Evolutionary conservation across 2,329 filamentous ascomycete species (phyloP).

Genomic region (Rhynchosporium agropyri): DNA sequence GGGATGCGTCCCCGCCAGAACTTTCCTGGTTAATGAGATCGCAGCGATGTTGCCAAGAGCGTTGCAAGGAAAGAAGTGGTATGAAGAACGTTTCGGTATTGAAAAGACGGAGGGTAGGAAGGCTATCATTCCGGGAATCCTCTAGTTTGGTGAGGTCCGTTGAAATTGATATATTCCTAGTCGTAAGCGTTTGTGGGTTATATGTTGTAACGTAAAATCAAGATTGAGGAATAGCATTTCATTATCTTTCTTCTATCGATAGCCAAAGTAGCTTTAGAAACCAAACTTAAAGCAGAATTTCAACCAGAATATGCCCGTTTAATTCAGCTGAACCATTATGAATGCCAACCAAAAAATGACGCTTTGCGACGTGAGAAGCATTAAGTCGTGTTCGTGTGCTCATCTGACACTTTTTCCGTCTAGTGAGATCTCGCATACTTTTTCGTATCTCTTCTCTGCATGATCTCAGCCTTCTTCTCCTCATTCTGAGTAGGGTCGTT

Average conservation of each 20-base stretch:
- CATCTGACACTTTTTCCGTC: neutral
- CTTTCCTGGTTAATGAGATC: slow-evolving; percentile 85
- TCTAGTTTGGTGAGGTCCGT: slow-evolving; percentile 11
- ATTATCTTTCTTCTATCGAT: slow-evolving; percentile 6
- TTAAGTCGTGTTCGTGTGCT: slow-evolving; percentile 11
- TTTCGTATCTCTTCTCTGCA: slow-evolving; percentile 37
- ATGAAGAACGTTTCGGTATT: slow-evolving; percentile 82
- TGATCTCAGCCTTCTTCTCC: slow-evolving; percentile 42
- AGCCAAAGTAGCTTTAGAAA: neutral
- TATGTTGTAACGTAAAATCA: neutral
- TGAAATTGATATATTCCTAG: too few relatives aligned
- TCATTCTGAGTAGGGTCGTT: slow-evolving; percentile 51
- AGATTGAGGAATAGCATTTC: slow-evolving; percentile 2
- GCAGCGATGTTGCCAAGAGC: slow-evolving; percentile 89
- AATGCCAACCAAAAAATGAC: neutral
- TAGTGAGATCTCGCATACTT: slow-evolving; percentile 17
- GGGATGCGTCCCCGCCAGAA: slow-evolving; percentile 72
- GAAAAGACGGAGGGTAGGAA: slow-evolving; percentile 76
- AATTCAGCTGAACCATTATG: neutral
- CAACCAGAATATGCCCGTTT: slow-evolving; percentile 6
- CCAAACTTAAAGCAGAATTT: neutral
- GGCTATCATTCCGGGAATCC: slow-evolving; percentile 64
- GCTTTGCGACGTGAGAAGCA: neutral
- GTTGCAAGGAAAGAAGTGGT: slow-evolving; percentile 81
- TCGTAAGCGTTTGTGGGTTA: neutral